Percentiles rank a stretch among this genome's conserved stretches.
These are phyloP conservation scores for Boechera retrofracta DNA, from an alignment of 345 rosid genomes.

Conservation along the genomic window DNA sequence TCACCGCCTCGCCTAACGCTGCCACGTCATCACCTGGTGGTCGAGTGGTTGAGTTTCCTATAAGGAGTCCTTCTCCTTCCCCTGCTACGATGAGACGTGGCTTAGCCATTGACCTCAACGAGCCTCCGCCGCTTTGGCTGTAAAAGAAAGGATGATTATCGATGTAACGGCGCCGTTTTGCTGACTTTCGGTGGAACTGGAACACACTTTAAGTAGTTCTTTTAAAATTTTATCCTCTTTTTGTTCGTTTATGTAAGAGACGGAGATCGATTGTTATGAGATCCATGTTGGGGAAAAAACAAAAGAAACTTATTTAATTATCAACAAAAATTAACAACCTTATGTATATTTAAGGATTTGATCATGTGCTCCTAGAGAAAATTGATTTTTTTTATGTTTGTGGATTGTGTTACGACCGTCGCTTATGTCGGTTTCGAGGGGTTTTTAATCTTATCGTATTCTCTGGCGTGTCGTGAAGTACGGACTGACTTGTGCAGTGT, in stretches of 20 bases:
- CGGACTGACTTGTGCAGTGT: constrained; percentile 42
- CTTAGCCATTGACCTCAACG: constrained; percentile 87
- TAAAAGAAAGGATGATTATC: constrained; percentile 41
- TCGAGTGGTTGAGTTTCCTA: constrained; percentile 31
- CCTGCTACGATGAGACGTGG: constrained; percentile 59
- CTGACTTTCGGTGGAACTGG: neutral
- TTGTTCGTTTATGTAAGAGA: constrained; percentile 32
- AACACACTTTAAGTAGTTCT: constrained; percentile 8
- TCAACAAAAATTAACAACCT: neutral
- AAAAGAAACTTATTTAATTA: neutral
- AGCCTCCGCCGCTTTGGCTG: constrained; percentile 94
- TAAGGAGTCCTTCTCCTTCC: constrained; percentile 30
- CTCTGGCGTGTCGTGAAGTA: constrained; percentile 41
- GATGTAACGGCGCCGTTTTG: constrained; percentile 25
- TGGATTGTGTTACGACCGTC: constrained; percentile 35
- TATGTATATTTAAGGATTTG: neutral
- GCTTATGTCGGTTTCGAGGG: constrained; percentile 43
- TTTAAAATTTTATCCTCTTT: neutral
- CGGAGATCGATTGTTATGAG: constrained; percentile 19
- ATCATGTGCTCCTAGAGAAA: neutral
- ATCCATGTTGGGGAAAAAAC: constrained; percentile 26
- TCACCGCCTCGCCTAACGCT: constrained; percentile 12
- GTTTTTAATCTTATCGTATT: constrained; percentile 24
- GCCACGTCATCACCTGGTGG: constrained; percentile 21
- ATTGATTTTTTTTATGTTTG: constrained; percentile 1